phyloP scores from a whole-genome alignment of 257 asterid species.

The Coffea eugenioides region DNA sequence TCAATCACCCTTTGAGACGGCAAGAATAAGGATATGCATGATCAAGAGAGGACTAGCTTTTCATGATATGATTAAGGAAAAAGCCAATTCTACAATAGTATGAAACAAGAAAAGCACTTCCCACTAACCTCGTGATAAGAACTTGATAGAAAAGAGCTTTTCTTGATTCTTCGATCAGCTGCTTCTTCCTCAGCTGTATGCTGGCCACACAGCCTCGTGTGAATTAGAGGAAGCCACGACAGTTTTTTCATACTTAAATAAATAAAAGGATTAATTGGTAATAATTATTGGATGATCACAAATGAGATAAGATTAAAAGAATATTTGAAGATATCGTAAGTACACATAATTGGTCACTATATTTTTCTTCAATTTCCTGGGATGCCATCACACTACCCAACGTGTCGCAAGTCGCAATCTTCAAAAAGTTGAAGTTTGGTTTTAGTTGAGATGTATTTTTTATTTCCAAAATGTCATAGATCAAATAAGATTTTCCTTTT shows the following conservation, averaged over 20 bases:
- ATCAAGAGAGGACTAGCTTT: too few relatives aligned
- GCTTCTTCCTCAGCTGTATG: neutral
- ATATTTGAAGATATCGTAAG: neutral
- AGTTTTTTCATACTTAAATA: neutral
- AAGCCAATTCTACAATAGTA: too few relatives aligned
- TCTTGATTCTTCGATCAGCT: neutral
- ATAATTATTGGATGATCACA: neutral
- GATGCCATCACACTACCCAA: neutral
- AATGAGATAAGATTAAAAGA: neutral
- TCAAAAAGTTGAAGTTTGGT: neutral
- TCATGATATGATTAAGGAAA: neutral
- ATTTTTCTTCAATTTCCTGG: neutral
- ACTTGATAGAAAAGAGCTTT: neutral
- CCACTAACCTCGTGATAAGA: neutral
- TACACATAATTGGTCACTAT: neutral
- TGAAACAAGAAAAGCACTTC: neutral
- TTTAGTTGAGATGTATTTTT: neutral
- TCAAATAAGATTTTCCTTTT: neutral
- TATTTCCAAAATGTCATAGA: neutral
- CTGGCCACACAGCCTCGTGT: neutral
- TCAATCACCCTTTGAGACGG: neutral
- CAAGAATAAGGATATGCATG: neutral
- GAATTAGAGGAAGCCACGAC: slow-evolving; percentile 11
- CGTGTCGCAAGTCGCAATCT: neutral
- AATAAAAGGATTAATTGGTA: neutral